Base-by-base conservation (phyloP, 1,284 basidiomycete species). In the Apiotrichum veenhuisii region DNA sequence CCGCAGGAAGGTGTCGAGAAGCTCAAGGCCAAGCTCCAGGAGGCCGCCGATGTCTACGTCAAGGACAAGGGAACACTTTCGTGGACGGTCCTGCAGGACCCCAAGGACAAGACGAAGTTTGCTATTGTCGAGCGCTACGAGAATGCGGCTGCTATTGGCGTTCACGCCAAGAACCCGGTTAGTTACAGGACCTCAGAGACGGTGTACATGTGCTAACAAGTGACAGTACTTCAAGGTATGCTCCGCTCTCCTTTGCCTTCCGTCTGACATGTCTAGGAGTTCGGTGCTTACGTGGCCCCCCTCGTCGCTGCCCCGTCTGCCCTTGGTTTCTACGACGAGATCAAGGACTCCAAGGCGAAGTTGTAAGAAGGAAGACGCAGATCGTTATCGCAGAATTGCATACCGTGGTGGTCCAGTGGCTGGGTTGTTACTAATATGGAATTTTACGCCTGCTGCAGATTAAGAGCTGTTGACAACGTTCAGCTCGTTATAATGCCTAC, bases 121-220 rank as follows among this genome's bases (percentile, higher is more conserved):
- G 72, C 70, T 44, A 75, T 76, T 51, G 69, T 78, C 8, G 76
- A 77, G 70, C 57, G 76, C 55, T 77, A 77, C 63, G 68, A 70
- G 54, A 67, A 72, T 50, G 75, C 75, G 59, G 70, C 68, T 0
- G 73, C 71, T 11, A 72, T 76, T 59, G 60, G 72, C 56, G 73
- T 75, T 52, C 76, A 74, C 51, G 61, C 73, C 23, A 66, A 67
- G 54, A 75, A 73, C 62, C 74, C 74, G 23, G 71, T 72, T 52
- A 54, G 71, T 68, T n/a, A n/a, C n/a, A n/a, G n/a, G n/a, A n/a
- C n/a, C n/a, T n/a, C n/a, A n/a, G n/a, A n/a, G n/a, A n/a, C n/a
- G n/a, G n/a, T n/a, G n/a, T n/a, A n/a, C n/a, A n/a, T n/a, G n/a
- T n/a, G n/a, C n/a, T n/a, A n/a, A n/a, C n/a, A n/a, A n/a, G n/a